Conservation (phyloP, 495 filamentous ascomycete genomes). For the Tuber melanosporum region DNA sequence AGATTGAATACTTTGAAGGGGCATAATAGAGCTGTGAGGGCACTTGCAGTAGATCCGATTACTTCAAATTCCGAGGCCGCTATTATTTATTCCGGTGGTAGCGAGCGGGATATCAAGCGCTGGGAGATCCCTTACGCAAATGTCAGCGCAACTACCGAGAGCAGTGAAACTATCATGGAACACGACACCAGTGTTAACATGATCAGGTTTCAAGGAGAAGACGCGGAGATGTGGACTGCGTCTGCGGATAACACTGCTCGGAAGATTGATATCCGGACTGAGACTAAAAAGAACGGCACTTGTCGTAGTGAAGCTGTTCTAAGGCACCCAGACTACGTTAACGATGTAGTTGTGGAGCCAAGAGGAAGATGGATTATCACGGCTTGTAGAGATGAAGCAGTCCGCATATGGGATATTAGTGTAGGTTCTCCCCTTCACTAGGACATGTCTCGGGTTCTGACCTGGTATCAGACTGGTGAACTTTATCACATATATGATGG, state of each 20-base stretch:
- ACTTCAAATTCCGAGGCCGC: constrained; percentile 48
- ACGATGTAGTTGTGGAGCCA: constrained; percentile 66
- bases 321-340: constrained; percentile 79
- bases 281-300: constrained; percentile 33
- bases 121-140: constrained; percentile 47
- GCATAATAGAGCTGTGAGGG: constrained; percentile 69
- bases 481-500: constrained; percentile 71
- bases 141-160: constrained; percentile 35
- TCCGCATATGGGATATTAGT: constrained; percentile 77
- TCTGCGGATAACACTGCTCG: constrained; percentile 75
- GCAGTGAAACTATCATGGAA: constrained; percentile 58
- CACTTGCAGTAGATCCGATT: constrained; percentile 64
- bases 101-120: constrained; percentile 73
- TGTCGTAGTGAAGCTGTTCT: constrained; percentile 67
- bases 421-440: constrained; percentile 43
- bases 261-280: constrained; percentile 28
- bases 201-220: constrained; percentile 58
- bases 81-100: constrained; percentile 68
- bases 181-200: constrained; percentile 89
- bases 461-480: constrained; percentile 53
- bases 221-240: constrained; percentile 81
- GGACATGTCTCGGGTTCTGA: constrained; percentile 7
- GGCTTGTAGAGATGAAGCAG: constrained; percentile 81
- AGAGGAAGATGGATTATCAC: constrained; percentile 78
- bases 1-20: constrained; percentile 68